phyloP scores from a whole-genome alignment of 2,329 filamentous ascomycete genomes.

The Pestalotiopsis sp. region DNA sequence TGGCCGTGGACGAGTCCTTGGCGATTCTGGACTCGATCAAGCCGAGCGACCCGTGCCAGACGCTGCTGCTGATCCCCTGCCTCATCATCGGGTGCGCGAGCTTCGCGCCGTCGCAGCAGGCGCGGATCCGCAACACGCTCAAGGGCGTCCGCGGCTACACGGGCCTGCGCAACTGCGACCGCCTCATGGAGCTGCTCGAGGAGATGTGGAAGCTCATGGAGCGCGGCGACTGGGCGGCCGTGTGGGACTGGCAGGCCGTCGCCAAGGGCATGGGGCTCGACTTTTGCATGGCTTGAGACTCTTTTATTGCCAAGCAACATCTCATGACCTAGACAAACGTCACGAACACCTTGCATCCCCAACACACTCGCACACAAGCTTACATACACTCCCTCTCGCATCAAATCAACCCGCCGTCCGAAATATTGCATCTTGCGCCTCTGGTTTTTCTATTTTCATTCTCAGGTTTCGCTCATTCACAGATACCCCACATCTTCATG shows the following conservation, averaged over 20 bases:
- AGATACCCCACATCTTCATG: neutral
- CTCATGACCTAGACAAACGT: neutral
- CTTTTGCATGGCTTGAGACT: constrained; percentile 47
- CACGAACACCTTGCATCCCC: neutral
- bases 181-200: constrained; percentile 53
- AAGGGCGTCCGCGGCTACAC: constrained; percentile 57
- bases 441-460: neutral
- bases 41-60: constrained; percentile 58
- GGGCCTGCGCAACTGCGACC: constrained; percentile 58
- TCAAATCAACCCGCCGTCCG: neutral
- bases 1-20: constrained; percentile 58
- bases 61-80: constrained; percentile 59
- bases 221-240: constrained; percentile 53
- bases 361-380: neutral
- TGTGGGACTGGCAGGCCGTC: constrained; percentile 66
- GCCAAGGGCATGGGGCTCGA: constrained; percentile 54
- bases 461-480: neutral
- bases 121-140: constrained; percentile 51
- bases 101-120: constrained; percentile 52
- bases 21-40: constrained; percentile 54
- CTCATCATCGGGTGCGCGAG: constrained; percentile 62
- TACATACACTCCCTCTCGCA: neutral
- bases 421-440: neutral
- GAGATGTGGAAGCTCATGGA: constrained; percentile 62
- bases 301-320: neutral